Evolutionary conservation across 2,329 filamentous ascomycete species (phyloP), one percentile per base, ranked within the genome.

Genomic region (Colletotrichum ledebouriae): DNA sequence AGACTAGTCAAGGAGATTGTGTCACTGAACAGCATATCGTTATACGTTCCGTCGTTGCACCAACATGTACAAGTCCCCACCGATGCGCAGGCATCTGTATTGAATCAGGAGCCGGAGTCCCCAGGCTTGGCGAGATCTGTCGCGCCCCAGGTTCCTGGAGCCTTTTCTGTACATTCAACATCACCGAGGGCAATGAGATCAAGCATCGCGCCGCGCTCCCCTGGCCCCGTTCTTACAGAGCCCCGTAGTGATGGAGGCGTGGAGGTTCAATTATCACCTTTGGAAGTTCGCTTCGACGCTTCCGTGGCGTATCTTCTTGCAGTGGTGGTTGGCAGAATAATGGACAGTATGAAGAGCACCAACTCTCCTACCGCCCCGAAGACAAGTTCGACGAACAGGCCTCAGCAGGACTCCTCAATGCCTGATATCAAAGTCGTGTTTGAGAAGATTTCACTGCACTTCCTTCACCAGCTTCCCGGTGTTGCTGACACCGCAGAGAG

Each of bases 1-100:
- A 81, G 84, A n/a, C 75, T 89, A 13, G 83, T 85, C 12, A 89
- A 87, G 73, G 85, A 88, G 73, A 82, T 88, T 13, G 63, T 88
- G 12, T 83, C 78, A 11, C 78, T 87, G 20, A 76, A 81, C 25
- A 82, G 78, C 3, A 79, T 89, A n/a, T 87, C 85, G 1, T 75
- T 88, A 6, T 88, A 88, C 70, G 73, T 87, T 1, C 87, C 86
- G 6, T 84, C 84, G 1, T 79, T 80, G 6, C 84, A 86, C 71
- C 77, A 83, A 10, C 80, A 84, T 52, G 73, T 83, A 29, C 75
- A 82, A 22, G 73, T 83, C 6, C 72, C 80, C 4, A 56, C 76
- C 15, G 68, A 72, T 6, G 71, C 74, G 1, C 72, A 75, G 0
- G 76, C 77, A 29, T 75, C 77, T 0, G 66, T 74, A 3, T 66